Percentiles rank a stretch among this genome's conserved stretches.
phyloP scores from a whole-genome alignment of 805 yeast species.

The Candida ipomoeae region DNA sequence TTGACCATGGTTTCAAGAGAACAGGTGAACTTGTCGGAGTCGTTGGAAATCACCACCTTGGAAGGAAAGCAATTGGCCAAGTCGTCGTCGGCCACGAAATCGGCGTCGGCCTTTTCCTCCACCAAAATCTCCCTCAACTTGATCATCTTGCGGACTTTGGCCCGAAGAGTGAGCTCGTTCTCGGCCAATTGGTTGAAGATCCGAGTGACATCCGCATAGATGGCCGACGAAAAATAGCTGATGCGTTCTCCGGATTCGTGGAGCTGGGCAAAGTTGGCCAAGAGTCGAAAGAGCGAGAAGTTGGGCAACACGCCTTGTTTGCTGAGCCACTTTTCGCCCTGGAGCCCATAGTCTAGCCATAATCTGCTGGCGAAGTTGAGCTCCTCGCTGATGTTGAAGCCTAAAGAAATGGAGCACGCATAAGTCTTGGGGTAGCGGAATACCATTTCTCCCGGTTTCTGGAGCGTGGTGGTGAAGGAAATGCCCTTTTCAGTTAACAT shows the following conservation, averaged over 20 bases:
- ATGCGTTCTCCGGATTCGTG: slow-evolving; percentile 32
- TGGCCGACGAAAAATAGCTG: slow-evolving; percentile 30
- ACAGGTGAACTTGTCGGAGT: slow-evolving; percentile 20
- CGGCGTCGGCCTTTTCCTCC: slow-evolving; percentile 33
- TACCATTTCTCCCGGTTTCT: slow-evolving; percentile 58
- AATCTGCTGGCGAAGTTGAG: slow-evolving; percentile 52
- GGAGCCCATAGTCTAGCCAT: slow-evolving; percentile 51
- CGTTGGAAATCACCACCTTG: slow-evolving; percentile 38
- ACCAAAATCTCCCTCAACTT: slow-evolving; percentile 28
- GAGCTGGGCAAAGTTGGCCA: slow-evolving; percentile 44
- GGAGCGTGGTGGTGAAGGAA: slow-evolving; percentile 43
- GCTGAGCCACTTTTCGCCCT: slow-evolving; percentile 49
- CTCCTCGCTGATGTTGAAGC: slow-evolving; percentile 53
- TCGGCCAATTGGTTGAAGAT: slow-evolving; percentile 32
- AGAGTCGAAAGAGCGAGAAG: slow-evolving; percentile 47
- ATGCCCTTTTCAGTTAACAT: slow-evolving; percentile 47
- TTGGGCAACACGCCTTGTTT: slow-evolving; percentile 48
- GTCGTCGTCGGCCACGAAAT: slow-evolving; percentile 51
- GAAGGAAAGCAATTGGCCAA: slow-evolving; percentile 52
- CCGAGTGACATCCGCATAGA: slow-evolving; percentile 30
- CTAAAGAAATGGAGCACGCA: slow-evolving; percentile 49
- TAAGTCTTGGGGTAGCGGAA: slow-evolving; percentile 56
- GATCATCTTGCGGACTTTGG: slow-evolving; percentile 25
- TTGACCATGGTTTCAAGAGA: slow-evolving; percentile 19
- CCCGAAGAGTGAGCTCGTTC: slow-evolving; percentile 43